Conservation (phyloP, 352 stramenopile species). For the Thraustochytrium sp. region DNA sequence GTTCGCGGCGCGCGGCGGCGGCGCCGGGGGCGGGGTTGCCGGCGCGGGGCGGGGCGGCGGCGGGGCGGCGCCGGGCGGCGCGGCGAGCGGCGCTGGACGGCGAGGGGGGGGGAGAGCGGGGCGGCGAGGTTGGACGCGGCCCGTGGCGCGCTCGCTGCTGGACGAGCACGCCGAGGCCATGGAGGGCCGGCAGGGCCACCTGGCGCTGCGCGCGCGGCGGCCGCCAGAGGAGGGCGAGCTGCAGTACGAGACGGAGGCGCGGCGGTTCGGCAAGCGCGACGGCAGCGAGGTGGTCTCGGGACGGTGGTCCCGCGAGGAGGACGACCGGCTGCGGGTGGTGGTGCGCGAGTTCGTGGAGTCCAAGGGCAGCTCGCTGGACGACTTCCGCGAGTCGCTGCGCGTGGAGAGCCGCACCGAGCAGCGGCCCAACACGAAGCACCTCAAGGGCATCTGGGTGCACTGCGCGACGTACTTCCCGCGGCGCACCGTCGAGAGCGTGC, state of each 20-base stretch:
- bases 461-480: not conserved
- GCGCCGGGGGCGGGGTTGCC: too few species aligned
- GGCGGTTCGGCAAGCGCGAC: not conserved
- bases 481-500: conserved; percentile 9
- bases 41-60: too few species aligned
- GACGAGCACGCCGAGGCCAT: too few species aligned
- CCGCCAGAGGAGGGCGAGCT: not conserved
- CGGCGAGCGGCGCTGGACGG: too few species aligned
- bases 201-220: not conserved
- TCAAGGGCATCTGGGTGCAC: conserved; percentile 29
- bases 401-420: not conserved
- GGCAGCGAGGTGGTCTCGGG: not conserved
- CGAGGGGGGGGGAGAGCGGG: too few species aligned
- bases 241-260: not conserved
- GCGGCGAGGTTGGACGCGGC: too few species aligned
- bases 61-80: too few species aligned
- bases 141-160: too few species aligned
- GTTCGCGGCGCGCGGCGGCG: too few species aligned
- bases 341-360: conserved; percentile 6
- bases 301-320: conserved; percentile 3
- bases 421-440: not conserved
- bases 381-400: not conserved
- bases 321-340: not conserved
- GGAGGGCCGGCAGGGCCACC: not conserved
- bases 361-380: not conserved